Percentiles rank a stretch among this genome's conserved stretches.
phyloP scores from a whole-genome alignment of 495 filamentous ascomycete genomes.

The Thermothielavioides terrestris region DNA sequence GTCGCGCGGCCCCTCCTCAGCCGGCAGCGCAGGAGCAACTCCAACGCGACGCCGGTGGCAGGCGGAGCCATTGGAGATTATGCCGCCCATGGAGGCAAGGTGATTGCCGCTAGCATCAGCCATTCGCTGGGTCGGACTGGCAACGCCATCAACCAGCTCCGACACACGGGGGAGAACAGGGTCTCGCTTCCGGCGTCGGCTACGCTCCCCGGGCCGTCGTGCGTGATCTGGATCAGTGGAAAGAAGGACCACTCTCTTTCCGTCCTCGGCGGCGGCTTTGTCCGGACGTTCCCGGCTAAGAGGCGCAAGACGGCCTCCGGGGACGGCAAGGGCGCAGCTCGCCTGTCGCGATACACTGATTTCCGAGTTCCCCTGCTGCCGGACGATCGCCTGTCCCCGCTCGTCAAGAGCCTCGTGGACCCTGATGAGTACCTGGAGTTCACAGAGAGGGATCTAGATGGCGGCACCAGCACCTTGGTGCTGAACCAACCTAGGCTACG shows the following conservation, averaged over 20 bases:
- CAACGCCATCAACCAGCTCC: constrained; percentile 66
- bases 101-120: constrained; percentile 71
- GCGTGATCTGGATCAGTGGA: constrained; percentile 47
- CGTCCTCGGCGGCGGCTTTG: constrained; percentile 48
- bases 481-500: constrained; percentile 27
- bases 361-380: constrained; percentile 54
- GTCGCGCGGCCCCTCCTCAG: constrained; percentile 41
- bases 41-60: constrained; percentile 34
- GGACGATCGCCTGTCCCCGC: constrained; percentile 37
- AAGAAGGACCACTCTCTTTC: constrained; percentile 47
- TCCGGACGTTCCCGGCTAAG: constrained; percentile 61
- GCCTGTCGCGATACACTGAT: constrained; percentile 52
- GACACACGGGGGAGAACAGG: constrained; percentile 76
- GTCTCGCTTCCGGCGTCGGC: constrained; percentile 58
- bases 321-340: constrained; percentile 28
- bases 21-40: constrained; percentile 42
- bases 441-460: constrained; percentile 36
- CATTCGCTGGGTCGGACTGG: constrained; percentile 76
- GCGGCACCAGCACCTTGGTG: constrained; percentile 34
- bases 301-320: constrained; percentile 33
- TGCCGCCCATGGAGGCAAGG: constrained; percentile 64
- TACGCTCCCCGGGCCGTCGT: constrained; percentile 39
- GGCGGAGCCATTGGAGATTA: constrained; percentile 57
- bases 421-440: constrained; percentile 43
- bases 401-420: constrained; percentile 37